Conservation (phyloP, 2,329 filamentous ascomycete genomes). For the Monilinia vaccinii-corymbosi region DNA sequence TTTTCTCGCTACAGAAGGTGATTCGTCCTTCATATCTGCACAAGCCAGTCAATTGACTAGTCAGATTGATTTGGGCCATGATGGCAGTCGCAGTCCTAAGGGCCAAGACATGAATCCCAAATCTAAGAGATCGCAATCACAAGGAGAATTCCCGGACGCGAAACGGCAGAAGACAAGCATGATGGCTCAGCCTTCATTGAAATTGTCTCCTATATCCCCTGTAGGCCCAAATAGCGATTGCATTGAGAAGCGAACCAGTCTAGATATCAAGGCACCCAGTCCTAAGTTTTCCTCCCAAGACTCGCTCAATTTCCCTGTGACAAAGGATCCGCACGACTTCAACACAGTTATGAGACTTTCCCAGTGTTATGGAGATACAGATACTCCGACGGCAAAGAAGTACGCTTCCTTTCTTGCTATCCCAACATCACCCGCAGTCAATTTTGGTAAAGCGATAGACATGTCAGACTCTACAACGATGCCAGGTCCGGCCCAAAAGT, state of each 20-base stretch:
- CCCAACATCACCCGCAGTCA: not conserved
- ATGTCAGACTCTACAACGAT: not conserved
- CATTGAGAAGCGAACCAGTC: not conserved
- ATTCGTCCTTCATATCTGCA: not conserved
- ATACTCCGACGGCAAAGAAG: not conserved
- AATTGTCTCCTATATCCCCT: not conserved
- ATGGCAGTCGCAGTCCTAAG: not conserved
- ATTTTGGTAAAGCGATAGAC: not conserved
- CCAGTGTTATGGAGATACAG: constrained; percentile 45
- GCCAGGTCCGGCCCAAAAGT: not conserved
- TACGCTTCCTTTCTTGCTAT: not conserved
- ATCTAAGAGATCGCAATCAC: not conserved
- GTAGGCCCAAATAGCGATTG: not conserved
- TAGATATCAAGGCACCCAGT: constrained; percentile 6
- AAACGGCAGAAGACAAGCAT: not conserved
- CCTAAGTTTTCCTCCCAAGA: constrained; percentile 30
- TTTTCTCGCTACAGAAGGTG: not conserved
- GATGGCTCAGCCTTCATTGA: not conserved
- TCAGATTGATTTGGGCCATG: not conserved
- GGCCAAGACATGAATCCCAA: not conserved
- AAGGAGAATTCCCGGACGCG: not conserved
- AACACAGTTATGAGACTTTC: constrained; percentile 55
- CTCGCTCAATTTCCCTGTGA: constrained; percentile 57
- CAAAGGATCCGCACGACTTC: constrained; percentile 65
- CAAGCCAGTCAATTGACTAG: not conserved